Conservation (phyloP, 176 grass and related monocot species). For the Otatea glauca region DNA sequence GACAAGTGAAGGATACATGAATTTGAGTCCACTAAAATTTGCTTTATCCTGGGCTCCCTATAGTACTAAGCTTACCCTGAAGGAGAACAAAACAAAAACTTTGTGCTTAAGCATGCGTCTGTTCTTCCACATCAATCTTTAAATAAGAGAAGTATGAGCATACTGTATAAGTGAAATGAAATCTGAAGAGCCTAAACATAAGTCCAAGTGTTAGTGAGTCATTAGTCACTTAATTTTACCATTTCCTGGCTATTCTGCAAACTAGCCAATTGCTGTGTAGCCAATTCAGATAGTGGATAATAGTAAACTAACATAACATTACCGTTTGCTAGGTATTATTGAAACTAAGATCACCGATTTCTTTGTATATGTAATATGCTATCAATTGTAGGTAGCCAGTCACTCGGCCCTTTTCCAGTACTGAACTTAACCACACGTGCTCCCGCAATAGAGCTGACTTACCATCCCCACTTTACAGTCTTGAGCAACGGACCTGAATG, state of each 20-base stretch:
- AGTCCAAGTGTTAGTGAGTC: neutral
- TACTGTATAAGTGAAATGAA: neutral
- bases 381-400: no score
- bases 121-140: neutral
- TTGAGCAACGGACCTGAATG: neutral
- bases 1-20: neutral
- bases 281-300: neutral
- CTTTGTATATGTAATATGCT: no score
- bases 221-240: neutral
- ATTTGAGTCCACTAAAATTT: neutral
- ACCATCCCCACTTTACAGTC: neutral
- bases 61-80: neutral
- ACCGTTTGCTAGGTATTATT: neutral
- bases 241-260: neutral
- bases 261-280: neutral
- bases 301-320: neutral
- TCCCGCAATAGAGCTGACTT: neutral
- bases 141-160: neutral
- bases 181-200: neutral
- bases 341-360: no score
- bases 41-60: neutral
- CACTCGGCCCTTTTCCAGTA: no score
- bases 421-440: neutral
- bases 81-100: neutral
- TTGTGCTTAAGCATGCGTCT: neutral